phyloP scores from a whole-genome alignment of 2,329 filamentous ascomycete species.

The Chrysosporium keratinophilum region DNA sequence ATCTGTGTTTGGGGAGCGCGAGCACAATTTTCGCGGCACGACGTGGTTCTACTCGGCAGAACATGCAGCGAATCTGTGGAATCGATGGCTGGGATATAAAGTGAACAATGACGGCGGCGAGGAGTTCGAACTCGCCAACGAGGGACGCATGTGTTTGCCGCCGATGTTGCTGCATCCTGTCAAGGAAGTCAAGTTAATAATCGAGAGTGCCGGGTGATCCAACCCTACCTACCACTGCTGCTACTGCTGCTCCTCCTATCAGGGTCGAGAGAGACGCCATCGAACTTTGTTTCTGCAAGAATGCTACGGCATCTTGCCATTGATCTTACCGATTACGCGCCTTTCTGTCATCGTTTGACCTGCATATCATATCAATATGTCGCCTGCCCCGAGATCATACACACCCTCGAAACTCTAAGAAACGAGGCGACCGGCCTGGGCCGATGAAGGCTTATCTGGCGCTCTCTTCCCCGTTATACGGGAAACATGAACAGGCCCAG shows the following conservation, averaged over 20 bases:
- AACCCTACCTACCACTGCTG: no score
- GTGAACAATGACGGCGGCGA: constrained; percentile 68
- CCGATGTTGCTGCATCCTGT: constrained; percentile 84
- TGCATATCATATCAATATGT: not conserved
- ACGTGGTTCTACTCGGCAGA: constrained; percentile 87
- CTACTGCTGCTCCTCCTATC: not conserved
- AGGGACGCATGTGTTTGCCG: constrained; percentile 82
- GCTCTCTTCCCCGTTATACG: not conserved
- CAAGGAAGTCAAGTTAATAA: constrained; percentile 57
- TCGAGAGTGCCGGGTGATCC: constrained; percentile 21
- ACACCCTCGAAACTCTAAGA: not conserved
- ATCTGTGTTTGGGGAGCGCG: constrained; percentile 68
- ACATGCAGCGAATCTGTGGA: constrained; percentile 72
- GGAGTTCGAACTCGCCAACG: constrained; percentile 60
- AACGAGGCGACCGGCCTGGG: not conserved
- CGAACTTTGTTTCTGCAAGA: not conserved
- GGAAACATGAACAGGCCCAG: no score
- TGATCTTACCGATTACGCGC: not conserved
- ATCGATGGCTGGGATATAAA: constrained; percentile 72
- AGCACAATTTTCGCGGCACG: constrained; percentile 78
- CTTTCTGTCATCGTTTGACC: not conserved
- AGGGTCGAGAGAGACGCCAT: not conserved
- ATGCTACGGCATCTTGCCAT: not conserved
- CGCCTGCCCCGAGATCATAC: not conserved
- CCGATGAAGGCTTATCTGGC: not conserved